Base-by-base conservation (phyloP, 176 grass and related monocot species). In the Pontederia paniculata region DNA sequence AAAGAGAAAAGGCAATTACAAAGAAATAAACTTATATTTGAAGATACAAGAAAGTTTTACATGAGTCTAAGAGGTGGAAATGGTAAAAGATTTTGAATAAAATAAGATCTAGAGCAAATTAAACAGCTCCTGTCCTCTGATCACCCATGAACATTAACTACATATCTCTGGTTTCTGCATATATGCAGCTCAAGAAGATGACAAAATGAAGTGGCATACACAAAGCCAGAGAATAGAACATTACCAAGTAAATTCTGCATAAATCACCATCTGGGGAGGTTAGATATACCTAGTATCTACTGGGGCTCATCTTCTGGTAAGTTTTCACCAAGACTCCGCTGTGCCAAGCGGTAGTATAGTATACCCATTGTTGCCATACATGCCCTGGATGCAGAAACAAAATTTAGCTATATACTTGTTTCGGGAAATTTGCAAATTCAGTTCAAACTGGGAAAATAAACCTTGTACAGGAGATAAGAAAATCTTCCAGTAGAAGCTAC, bases 361-460 rank as follows among this genome's bases (percentile, higher is more conserved):
- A 97, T 88, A 17, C 75, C 86, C 93, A 97, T 97, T 1, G 93
- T 97, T 64, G 74, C 74, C 79, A 97, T 70, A 77, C 93, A 97
- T 79, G 93, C 93, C 83, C 93, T 97, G 80, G 17, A 79, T 51
- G 60, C 45, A 68, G 17, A 83, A 51, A 53, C 52, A 58, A 61
- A 50, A 71, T 15, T 60, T 15, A 21, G 28, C 48, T 17, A 25
- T 50, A 37, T 50, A 23, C 25, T 42, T 42, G 14, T 10, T 31
- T 7, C 7, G 2, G 16, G 15, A 10, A 8, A 18, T 19, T 11
- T 21, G 44, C 43, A 9, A 37, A 8, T 46, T 62, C 14, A 44
- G 1, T 21, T 5, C 21, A 21, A 21, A 9, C 17, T 22, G 6
- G 1, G 12, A 44, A 31, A 55, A 1, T 23, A 13, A 50, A 50